Conservation (phyloP, 345 rosid species). For the Brassica cretica region DNA sequence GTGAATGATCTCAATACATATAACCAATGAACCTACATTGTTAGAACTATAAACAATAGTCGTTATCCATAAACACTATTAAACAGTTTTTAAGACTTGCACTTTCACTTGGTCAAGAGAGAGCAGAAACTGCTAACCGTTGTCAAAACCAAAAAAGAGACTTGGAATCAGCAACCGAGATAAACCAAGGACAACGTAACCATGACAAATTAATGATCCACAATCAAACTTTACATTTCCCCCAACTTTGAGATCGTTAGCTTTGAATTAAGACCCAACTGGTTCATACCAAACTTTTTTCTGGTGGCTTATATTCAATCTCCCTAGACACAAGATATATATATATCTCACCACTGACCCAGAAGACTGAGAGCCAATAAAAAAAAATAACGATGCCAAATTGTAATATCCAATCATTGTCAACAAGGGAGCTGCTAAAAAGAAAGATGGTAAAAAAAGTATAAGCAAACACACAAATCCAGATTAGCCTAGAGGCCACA, state of each 20-base stretch:
- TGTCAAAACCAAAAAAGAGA: no score
- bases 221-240: no score
- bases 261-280: neutral
- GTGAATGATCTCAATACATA: constrained; percentile 1
- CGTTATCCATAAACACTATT: neutral
- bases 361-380: neutral
- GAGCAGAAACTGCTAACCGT: constrained; percentile 1
- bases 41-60: neutral
- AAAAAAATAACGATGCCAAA: neutral
- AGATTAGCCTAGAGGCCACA: neutral
- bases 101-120: constrained; percentile 77
- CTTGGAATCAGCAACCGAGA: no score
- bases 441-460: neutral
- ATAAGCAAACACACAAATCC: neutral
- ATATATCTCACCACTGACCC: neutral
- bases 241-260: neutral
- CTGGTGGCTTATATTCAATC: neutral
- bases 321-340: neutral
- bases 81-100: constrained; percentile 44
- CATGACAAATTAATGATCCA: neutral
- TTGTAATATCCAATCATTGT: neutral
- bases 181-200: neutral
- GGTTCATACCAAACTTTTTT: neutral
- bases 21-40: neutral
- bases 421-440: neutral